Base-by-base conservation (phyloP, 2,329 filamentous ascomycete genomes). In the Penicillium sp. region DNA sequence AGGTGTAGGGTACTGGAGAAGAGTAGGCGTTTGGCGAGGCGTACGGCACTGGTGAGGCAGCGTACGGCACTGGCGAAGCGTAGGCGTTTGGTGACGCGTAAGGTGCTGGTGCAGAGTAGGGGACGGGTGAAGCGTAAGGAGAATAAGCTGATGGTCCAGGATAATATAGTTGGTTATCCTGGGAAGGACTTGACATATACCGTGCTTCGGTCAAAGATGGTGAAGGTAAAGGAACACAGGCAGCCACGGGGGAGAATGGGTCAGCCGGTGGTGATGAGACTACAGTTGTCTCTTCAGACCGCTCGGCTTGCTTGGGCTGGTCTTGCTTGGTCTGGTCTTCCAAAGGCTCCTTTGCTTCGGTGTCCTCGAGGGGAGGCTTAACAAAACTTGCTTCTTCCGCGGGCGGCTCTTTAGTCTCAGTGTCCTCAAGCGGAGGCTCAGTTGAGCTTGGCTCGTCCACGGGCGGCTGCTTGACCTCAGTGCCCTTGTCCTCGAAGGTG, bases 181-280 rank as follows among this genome's bases (percentile, higher is more conserved):
- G 63, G 15, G 66, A 56, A 48, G 65, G 50, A 55, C 59, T 66
- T 56, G 65, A 59, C 55, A 67, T 60, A 55, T 63, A 68, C 50
- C 64, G 65, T 48, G 64, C 60, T 42, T 72, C 69, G 5, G 65
- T 67, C 35, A 63, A 54, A 27, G 65, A 70, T 31, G 69, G 71
- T 13, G 70, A 71, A 54, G 68, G 67, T 23, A 68, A 51, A 18
- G 67, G 67, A 27, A 68, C 59, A 41, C 61, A 59, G 25, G 61
- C 60, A 38, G 67, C 60, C 13, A 56, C 56, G 31, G 62, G 62
- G 35, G 65, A 64, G 45, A 62, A 64, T 34, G 62, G 47, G 27
- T 58, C 57, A 41, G 61, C 60, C 37, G 69, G 65, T 35, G 64
- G 54, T 53, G 62, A 60, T 55, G 65, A 59, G 18, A 65, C 57